phyloP scores from a whole-genome alignment of 495 filamentous ascomycete genomes.

The Margaritispora aquatica region DNA sequence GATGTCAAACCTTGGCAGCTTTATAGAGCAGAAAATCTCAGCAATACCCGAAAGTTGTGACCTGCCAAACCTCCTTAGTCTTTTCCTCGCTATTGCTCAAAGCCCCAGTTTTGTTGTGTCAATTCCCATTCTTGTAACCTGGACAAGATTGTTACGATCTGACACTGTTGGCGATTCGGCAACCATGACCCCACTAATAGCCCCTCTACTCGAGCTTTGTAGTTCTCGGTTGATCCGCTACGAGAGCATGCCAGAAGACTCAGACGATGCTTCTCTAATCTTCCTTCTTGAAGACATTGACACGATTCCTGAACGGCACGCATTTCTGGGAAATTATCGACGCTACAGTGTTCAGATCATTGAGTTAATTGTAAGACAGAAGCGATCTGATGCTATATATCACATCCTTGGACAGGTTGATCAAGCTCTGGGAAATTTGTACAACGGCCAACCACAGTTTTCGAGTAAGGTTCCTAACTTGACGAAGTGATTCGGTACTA shows the following conservation, averaged over 20 bases:
- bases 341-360: constrained; percentile 83
- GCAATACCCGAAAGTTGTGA: constrained; percentile 55
- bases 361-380: constrained; percentile 71
- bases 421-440: constrained; percentile 64
- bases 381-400: constrained; percentile 75
- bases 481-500: constrained; percentile 25
- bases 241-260: constrained; percentile 75
- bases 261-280: constrained; percentile 67
- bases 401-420: constrained; percentile 79
- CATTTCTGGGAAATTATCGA: constrained; percentile 95
- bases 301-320: constrained; percentile 88
- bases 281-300: constrained; percentile 91
- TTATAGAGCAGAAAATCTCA: constrained; percentile 68
- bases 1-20: constrained; percentile 76
- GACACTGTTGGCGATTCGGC: constrained; percentile 57
- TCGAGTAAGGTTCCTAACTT: constrained; percentile 42
- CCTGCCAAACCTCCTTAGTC: constrained; percentile 68
- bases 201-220: constrained; percentile 71
- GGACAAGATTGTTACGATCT: constrained; percentile 72
- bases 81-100: constrained; percentile 72
- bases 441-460: constrained; percentile 63
- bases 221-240: constrained; percentile 74
- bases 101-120: constrained; percentile 87
- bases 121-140: constrained; percentile 84
- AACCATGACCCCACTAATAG: constrained; percentile 62